Evolutionary conservation across 192 early-diverging fungal genomes (phyloP).

Genomic region (Lobosporangium transversale): DNA sequence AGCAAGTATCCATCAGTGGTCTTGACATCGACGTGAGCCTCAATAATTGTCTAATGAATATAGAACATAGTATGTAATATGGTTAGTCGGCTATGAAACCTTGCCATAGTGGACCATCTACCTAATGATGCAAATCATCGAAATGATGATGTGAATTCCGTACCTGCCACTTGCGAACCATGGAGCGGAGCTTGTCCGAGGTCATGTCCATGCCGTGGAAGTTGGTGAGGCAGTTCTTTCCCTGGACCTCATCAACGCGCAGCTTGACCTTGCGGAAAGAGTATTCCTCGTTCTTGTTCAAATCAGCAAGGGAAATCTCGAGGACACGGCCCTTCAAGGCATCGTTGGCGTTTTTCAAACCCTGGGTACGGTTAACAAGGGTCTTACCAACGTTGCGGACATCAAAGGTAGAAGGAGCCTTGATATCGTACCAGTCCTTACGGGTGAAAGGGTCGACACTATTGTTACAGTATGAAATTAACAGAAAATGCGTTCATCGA

Average conservation of each 20-base stretch:
- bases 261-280: conserved; percentile 98
- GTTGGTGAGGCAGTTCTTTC: conserved; percentile 99
- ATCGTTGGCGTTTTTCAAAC: conserved; percentile 96
- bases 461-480: conserved; percentile 11
- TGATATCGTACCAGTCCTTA: conserved; percentile 99
- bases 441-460: conserved; percentile 99
- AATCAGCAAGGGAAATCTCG: conserved; percentile 96
- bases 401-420: conserved; percentile 96
- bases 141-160: no score
- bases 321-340: conserved; percentile 95
- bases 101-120: no score
- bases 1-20: conserved; percentile 99
- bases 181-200: conserved; percentile 99
- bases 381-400: conserved; percentile 97
- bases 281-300: conserved; percentile 92
- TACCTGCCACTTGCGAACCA: conserved; percentile 99
- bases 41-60: conserved; percentile 81
- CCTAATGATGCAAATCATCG: no score
- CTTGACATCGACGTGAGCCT: conserved; percentile 99
- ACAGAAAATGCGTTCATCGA: no score
- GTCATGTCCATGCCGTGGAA: conserved; percentile 99
- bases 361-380: conserved; percentile 99
- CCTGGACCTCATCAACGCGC: conserved; percentile 95
- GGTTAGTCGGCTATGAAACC: conserved; percentile 72
- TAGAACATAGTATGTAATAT: conserved; percentile 94